These are phyloP conservation scores for Asclepias syriaca DNA, from an alignment of 257 asterid genomes.

Conservation along the genomic window DNA sequence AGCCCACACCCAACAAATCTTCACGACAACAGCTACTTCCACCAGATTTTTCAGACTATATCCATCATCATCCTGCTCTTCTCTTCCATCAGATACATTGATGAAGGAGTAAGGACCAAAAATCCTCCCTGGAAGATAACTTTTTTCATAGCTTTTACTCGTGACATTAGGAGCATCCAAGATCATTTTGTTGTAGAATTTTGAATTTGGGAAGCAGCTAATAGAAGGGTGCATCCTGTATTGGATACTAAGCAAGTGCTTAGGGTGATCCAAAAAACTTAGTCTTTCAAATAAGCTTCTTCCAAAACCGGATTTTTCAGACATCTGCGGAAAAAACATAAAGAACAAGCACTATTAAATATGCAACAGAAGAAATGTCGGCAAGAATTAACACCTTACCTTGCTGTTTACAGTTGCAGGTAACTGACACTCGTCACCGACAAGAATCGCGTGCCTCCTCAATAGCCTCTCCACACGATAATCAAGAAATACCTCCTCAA, in stretches of 20 bases:
- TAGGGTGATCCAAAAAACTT: constrained; percentile 42
- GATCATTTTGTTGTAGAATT: constrained; percentile 39
- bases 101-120: too few relatives aligned
- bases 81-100: too few relatives aligned
- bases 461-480: constrained; percentile 29
- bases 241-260: constrained; percentile 45
- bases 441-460: constrained; percentile 38
- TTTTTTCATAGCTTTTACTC: too few relatives aligned
- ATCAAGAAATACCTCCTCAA: constrained; percentile 29
- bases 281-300: constrained; percentile 60
- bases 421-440: constrained; percentile 56
- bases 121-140: too few relatives aligned
- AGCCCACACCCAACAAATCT: too few relatives aligned
- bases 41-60: too few relatives aligned
- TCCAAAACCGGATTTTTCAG: constrained; percentile 48
- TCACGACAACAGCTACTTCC: too few relatives aligned
- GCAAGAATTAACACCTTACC: constrained; percentile 17
- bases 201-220: constrained; percentile 26
- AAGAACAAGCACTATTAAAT: background rate
- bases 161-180: too few relatives aligned
- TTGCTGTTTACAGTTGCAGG: constrained; percentile 50
- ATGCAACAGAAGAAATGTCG: background rate
- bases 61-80: too few relatives aligned
- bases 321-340: constrained; percentile 20
- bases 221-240: constrained; percentile 42